Conservation (phyloP, 768 basidiomycete species). For the Mycena kentingensis region DNA sequence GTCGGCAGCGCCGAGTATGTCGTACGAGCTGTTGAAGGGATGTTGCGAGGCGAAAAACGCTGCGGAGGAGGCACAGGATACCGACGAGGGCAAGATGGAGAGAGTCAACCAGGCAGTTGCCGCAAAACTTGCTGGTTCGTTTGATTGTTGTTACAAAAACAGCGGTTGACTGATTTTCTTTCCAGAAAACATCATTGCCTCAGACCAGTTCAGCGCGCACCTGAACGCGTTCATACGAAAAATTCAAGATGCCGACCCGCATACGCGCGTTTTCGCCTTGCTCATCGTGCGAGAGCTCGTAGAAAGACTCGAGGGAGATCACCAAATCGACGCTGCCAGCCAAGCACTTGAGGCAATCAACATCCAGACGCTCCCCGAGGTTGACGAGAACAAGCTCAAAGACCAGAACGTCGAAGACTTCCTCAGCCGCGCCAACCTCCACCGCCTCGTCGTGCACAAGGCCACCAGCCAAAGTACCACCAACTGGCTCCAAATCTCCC, state of each 20-base stretch:
- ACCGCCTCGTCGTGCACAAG: constrained; percentile 55
- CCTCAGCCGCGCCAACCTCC: constrained; percentile 45
- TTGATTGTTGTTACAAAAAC: constrained; percentile 8
- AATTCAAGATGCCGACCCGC: constrained; percentile 49
- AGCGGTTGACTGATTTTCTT: background rate
- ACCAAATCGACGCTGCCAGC: constrained; percentile 57
- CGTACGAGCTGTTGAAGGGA: constrained; percentile 55
- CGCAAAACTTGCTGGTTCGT: constrained; percentile 65
- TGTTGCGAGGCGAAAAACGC: constrained; percentile 45
- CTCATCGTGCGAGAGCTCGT: constrained; percentile 68
- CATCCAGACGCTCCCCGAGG: constrained; percentile 45
- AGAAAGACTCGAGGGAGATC: constrained; percentile 53
- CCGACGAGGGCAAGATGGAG: constrained; percentile 47
- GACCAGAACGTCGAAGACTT: constrained; percentile 41
- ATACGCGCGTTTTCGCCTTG: constrained; percentile 59
- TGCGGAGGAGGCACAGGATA: constrained; percentile 34
- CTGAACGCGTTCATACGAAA: constrained; percentile 53
- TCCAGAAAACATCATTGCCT: constrained; percentile 66
- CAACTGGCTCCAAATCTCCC: constrained; percentile 57
- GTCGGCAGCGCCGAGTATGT: constrained; percentile 26
- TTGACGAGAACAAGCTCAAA: constrained; percentile 41
- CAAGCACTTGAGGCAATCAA: constrained; percentile 49
- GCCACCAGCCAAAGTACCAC: constrained; percentile 60
- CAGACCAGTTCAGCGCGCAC: constrained; percentile 45
- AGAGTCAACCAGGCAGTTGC: constrained; percentile 57